Percentiles rank a stretch among this genome's conserved stretches.
phyloP scores from a whole-genome alignment of 345 rosid genomes.

The Gossypium thurberi region DNA sequence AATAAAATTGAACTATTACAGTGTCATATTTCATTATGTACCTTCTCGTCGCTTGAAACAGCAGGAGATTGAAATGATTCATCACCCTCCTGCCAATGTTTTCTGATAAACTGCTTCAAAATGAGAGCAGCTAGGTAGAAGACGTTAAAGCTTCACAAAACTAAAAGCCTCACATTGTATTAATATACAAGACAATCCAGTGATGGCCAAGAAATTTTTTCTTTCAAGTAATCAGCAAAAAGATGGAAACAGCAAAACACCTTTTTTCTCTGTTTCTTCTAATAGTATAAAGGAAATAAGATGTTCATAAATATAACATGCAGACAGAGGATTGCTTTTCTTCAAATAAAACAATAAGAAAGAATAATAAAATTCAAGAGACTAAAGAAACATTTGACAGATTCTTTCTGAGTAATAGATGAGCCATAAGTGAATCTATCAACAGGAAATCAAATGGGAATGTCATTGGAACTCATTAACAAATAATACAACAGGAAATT shows the following conservation, averaged over 20 bases:
- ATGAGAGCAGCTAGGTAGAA: conserved; percentile 86
- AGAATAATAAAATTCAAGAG: not conserved
- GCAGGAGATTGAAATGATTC: conserved; percentile 69
- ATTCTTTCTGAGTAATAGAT: conserved; percentile 1
- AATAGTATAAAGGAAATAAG: not conserved
- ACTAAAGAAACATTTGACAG: not conserved
- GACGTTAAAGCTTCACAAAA: conserved; percentile 47
- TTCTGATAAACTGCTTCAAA: conserved; percentile 78
- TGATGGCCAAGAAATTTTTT: not conserved
- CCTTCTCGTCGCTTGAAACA: conserved; percentile 74
- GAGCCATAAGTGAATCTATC: not conserved
- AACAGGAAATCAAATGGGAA: not conserved
- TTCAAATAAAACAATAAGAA: not conserved
- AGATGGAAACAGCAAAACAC: not conserved
- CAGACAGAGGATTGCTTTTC: not conserved
- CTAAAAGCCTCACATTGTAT: not conserved
- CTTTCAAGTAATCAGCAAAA: not conserved
- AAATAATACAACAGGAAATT: not conserved
- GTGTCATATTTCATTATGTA: conserved; percentile 9
- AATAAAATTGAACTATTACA: not conserved
- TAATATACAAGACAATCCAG: not conserved
- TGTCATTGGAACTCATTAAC: not conserved
- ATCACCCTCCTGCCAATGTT: conserved; percentile 89
- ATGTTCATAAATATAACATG: not conserved
- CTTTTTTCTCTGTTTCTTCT: not conserved